These are phyloP conservation scores for Carpinus fangiana DNA, from an alignment of 306 rosid species.

Conservation along the genomic window DNA sequence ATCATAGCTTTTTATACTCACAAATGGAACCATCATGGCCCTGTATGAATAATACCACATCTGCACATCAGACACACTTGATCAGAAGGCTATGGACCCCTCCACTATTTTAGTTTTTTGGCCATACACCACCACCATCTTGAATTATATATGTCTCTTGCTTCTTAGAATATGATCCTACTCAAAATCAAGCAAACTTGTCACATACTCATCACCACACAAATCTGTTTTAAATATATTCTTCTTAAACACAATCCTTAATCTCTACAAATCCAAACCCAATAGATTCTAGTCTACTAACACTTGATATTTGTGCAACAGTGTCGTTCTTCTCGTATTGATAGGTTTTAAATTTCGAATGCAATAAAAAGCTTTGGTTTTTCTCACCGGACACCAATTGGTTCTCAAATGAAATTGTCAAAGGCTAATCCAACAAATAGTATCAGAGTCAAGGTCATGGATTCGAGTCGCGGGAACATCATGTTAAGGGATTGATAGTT, in stretches of 20 bases:
- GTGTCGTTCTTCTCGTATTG: too few relatives aligned
- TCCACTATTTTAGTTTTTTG: slow-evolving; percentile 20
- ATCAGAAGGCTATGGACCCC: slow-evolving; percentile 33
- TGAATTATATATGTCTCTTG: background rate
- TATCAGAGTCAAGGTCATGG: too few relatives aligned
- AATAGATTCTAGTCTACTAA: background rate
- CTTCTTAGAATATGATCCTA: background rate
- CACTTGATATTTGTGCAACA: background rate
- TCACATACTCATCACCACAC: background rate
- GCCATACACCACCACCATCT: background rate
- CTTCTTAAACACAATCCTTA: too few relatives aligned
- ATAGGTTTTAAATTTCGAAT: too few relatives aligned
- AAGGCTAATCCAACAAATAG: too few relatives aligned
- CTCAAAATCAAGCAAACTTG: background rate
- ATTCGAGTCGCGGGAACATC: too few relatives aligned
- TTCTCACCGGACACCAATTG: too few relatives aligned
- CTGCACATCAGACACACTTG: slow-evolving; percentile 36
- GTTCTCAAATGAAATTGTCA: too few relatives aligned
- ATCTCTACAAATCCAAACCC: background rate
- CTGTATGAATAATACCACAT: slow-evolving; percentile 44
- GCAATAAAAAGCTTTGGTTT: too few relatives aligned
- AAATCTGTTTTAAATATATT: too few relatives aligned
- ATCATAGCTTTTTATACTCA: slow-evolving; percentile 24
- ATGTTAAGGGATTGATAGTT: too few relatives aligned
- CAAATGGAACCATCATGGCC: slow-evolving; percentile 49